Conservation (phyloP, 352 stramenopile genomes). For the Phytophthora constricta region DNA sequence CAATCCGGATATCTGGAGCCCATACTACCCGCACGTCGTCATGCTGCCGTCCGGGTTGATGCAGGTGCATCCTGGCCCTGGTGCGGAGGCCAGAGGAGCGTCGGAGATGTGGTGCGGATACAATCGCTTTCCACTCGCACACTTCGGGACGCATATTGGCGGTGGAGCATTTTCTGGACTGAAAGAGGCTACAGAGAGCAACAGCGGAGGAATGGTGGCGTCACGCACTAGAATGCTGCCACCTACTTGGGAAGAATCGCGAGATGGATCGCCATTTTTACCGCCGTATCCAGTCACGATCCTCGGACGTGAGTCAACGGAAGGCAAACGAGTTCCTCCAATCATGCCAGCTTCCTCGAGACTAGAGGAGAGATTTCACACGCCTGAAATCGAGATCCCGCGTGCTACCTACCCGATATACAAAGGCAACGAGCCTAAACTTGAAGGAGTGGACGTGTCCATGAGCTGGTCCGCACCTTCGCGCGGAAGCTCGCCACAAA, state of each 20-base stretch:
- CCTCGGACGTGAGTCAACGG: slow-evolving; percentile 36
- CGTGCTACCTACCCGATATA: slow-evolving; percentile 12
- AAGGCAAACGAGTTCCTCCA: slow-evolving; percentile 36
- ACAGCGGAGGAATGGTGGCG: neutral
- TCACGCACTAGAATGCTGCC: slow-evolving; percentile 48
- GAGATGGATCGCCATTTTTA: slow-evolving; percentile 58
- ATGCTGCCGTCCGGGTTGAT: slow-evolving; percentile 64
- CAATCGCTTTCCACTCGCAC: slow-evolving; percentile 55
- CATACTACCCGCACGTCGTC: slow-evolving; percentile 62
- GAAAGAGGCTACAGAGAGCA: neutral
- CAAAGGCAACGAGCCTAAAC: slow-evolving; percentile 17
- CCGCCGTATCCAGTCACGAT: slow-evolving; percentile 62
- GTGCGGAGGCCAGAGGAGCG: slow-evolving; percentile 18
- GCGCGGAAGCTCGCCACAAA: neutral
- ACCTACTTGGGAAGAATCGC: slow-evolving; percentile 66
- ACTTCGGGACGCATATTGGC: slow-evolving; percentile 4
- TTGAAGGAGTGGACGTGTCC: slow-evolving; percentile 26
- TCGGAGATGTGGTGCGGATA: slow-evolving; percentile 50
- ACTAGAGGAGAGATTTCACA: slow-evolving; percentile 33
- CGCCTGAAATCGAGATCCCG: slow-evolving; percentile 13
- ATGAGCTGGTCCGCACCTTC: slow-evolving; percentile 23
- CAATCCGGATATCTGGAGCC: slow-evolving; percentile 45
- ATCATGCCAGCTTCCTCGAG: slow-evolving; percentile 15
- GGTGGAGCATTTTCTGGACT: neutral
- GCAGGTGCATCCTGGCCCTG: slow-evolving; percentile 42